Conservation (phyloP, 2,329 filamentous ascomycete genomes). For the Aureobasidium sp. region DNA sequence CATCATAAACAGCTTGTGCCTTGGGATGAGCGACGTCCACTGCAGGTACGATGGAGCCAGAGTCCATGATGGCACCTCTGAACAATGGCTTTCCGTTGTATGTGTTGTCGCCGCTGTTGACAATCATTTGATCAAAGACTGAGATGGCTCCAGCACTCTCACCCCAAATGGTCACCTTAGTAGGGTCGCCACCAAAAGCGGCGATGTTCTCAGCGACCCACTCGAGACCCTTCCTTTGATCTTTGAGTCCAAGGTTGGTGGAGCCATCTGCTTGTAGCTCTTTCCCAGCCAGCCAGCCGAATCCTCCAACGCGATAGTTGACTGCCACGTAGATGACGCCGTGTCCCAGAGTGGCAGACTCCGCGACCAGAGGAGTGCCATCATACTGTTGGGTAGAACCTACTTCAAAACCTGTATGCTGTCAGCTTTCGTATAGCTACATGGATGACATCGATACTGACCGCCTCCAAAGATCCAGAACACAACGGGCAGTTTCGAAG, state of each 20-base stretch:
- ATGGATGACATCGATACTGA: not conserved
- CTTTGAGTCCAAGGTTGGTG: slow-evolving; percentile 30
- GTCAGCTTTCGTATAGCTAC: not conserved
- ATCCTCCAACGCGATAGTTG: slow-evolving; percentile 53
- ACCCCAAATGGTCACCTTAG: slow-evolving; percentile 75
- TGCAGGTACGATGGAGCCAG: slow-evolving; percentile 50
- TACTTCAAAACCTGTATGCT: slow-evolving; percentile 29
- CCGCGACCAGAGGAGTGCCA: slow-evolving; percentile 32
- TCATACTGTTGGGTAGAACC: slow-evolving; percentile 36
- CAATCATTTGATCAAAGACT: slow-evolving; percentile 66
- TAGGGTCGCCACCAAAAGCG: slow-evolving; percentile 69
- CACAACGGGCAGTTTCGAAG: slow-evolving; percentile 39
- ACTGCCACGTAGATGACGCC: slow-evolving; percentile 69
- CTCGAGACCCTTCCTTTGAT: slow-evolving; percentile 27
- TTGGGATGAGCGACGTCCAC: slow-evolving; percentile 57
- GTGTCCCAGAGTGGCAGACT: slow-evolving; percentile 45
- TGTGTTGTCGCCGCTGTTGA: slow-evolving; percentile 64
- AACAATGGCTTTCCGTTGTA: slow-evolving; percentile 73
- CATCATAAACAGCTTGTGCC: slow-evolving; percentile 50
- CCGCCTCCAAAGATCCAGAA: slow-evolving; percentile 44
- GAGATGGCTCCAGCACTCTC: slow-evolving; percentile 54
- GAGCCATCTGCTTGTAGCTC: slow-evolving; percentile 29
- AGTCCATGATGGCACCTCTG: slow-evolving; percentile 72
- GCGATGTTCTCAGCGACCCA: slow-evolving; percentile 43
- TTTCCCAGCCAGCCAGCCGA: slow-evolving; percentile 30